Base-by-base conservation (phyloP, 306 rosid genomes). In the Lathyrus aphaca region DNA sequence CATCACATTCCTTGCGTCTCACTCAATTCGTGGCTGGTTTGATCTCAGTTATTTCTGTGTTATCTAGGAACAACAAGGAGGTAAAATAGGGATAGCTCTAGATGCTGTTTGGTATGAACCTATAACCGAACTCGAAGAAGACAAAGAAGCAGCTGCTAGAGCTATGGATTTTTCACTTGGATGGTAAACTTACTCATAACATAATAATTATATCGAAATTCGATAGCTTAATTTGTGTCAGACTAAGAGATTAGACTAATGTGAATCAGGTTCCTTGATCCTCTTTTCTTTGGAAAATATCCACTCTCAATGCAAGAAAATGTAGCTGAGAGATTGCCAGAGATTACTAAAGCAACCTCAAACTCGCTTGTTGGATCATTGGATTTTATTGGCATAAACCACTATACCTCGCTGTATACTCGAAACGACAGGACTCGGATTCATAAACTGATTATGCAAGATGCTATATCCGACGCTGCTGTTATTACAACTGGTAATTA, bases 51-150 rank as follows among this genome's bases (percentile, higher is more conserved):
- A 49, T 8, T 18, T 50, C 10, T 58, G 9, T 67, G 40, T 40
- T 45, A 18, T 63, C 15, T 77, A 92, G 98, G 86, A 81, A 82
- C 70, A 42, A 57, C 96, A 89, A 82, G 88, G 85, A 59, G 98
- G 98, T 76, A 81, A 85, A 80, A 71, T 92, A 68, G 98, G 98
- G 75, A 87, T 92, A 75, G 84, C 90, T 51, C 65, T 88, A 50
- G 98, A 93, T 81, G 84, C 83, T 21, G 39, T 79, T 76, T 93
- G 98, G 98, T 85, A 90, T 70, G 98, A 84, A 73, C 96, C 96
- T 16, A 75, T 77, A 59, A 83, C 96, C 42, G 88, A 85, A 50
- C 85, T 71, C 39, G 93, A 90, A 23, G 96, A 93, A 82, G 94
- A 90, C 81, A 86, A 53, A 72, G 86, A 85, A 62, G 96, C 96